Base-by-base conservation (phyloP, 1,139 yeast species). In the Zygosaccharomyces pseudobailii region DNA sequence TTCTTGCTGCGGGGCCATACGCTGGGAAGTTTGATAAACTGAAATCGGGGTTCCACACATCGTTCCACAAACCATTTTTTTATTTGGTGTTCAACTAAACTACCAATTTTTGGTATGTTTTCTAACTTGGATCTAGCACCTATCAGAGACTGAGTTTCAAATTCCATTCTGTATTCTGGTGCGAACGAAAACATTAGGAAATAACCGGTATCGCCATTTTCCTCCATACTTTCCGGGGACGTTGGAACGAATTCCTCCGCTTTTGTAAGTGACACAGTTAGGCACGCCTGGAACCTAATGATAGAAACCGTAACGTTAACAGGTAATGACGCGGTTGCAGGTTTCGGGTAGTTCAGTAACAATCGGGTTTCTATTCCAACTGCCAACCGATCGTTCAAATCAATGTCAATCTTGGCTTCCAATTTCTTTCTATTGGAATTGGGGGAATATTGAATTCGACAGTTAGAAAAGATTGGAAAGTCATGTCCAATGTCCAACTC, bases 401-500 rank as follows among this genome's bases (percentile, higher is more conserved):
- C 97, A 34, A 92, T 95, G 65, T 92, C 97, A 42, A 94, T 90
- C 54, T 86, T 89, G 0, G 96, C 97, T 63, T 92, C 97, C 40
- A 86, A 65, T 49, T 87, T 73, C 25, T 63, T 61, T 33, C 61
- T 56, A 45, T 66, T 62, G 3, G 61, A 58, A 42, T 59, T 56
- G 36, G 71, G 70, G 33, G 79, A 76, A 54, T 83, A 83, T 51
- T 75, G 76, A 24, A 94, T 87, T 42, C 95, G 77, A 68, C 99
- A 92, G 64, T 94, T 92, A 50, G 96, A 85, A 63, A 92, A 87
- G 42, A 92, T 87, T 1, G 99, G 99, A 62, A 84, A 94, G 64
- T 90, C 97, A 62, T 89, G 88, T 33, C 99, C 99, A 50, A 92
- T 83, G 61, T 90, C 94, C 27, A 92, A 79, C 59, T 90, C 97